Evolutionary conservation across 2,329 filamentous ascomycete genomes (phyloP), one percentile per base, ranked within the genome.

Genomic region (Podosphaera xanthii): DNA sequence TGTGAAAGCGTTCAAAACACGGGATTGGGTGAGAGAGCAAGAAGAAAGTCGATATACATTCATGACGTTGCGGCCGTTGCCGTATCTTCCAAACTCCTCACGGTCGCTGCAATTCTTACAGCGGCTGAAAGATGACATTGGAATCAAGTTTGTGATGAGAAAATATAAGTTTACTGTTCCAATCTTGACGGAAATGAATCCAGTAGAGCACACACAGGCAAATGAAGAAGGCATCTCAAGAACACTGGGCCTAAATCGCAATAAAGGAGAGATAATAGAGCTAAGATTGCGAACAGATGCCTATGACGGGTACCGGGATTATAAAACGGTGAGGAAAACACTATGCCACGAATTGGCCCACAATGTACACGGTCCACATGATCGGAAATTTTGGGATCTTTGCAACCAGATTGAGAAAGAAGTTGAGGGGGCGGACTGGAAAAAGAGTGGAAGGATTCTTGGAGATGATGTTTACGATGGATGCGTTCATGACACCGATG

Each of bases 301-400:
- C 2, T 88, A 92, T 69, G 89, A 95, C 69, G 92, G 92, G 0
- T 97, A 95, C 67, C 75, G 92, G 44, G 88, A 96, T 69, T 98
- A 97, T 72, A 84, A 84, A 65, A 90, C 85, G 0, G 94, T 98
- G 56, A 80, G 92, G 58, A 87, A 86, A 65, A 97, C 92, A 53
- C 75, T 98, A 10, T 97, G 91, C 68, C 92, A 98, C 72, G 92
- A 98, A 73, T 76, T 98, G 22, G 84, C 90, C 64, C 92, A 98
- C 71, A 96, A 95, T 66, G 87, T 95, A 8, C 84, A 85, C 72
- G 77, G 85, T 0, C 81, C 85, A 0, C 92, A 98, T 70, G 89
- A 97, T 70, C 75, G 81, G 22, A 74, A 86, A 54, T 98, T 98
- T 68, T 97, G 92, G 91, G 80, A 88, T 58, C 70, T 98, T 66